Percentiles rank a stretch among this genome's conserved stretches.
Evolutionary conservation across 257 asterid species (phyloP).

Genomic region (Echites panduratus): DNA sequence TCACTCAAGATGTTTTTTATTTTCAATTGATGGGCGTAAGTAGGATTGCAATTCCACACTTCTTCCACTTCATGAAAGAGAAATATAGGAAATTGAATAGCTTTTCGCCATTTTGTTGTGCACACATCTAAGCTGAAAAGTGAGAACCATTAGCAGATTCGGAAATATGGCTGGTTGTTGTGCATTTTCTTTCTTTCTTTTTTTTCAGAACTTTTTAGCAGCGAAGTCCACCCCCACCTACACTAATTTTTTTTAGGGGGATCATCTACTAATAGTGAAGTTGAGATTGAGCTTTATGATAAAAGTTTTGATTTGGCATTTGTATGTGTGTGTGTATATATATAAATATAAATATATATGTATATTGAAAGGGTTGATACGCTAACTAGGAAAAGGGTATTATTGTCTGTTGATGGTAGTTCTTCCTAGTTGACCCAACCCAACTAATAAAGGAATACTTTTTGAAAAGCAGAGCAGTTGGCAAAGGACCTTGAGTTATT

Average conservation of each 20-base stretch:
- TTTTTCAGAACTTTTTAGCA: no score
- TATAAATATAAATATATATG: no score
- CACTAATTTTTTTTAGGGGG: no score
- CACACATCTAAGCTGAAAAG: background rate
- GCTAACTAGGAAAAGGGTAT: background rate
- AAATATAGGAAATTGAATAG: no score
- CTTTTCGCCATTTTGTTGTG: background rate
- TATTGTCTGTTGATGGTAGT: background rate
- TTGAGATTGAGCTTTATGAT: background rate
- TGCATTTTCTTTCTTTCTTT: no score
- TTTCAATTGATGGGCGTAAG: background rate
- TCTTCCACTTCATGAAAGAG: background rate
- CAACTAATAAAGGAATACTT: constrained; percentile 1
- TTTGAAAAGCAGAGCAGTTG: constrained; percentile 62
- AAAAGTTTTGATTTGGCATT: background rate
- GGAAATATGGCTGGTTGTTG: background rate
- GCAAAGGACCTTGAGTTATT: constrained; percentile 88
- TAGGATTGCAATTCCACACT: background rate
- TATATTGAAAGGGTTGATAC: background rate
- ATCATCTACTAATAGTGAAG: no score
- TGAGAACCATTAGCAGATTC: background rate
- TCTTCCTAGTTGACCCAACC: background rate
- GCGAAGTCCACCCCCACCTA: no score
- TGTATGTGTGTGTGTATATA: background rate
- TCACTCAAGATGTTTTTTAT: background rate